These are phyloP conservation scores for Aspergillus thermomutatus DNA, from an alignment of 2,329 filamentous ascomycete genomes.

Conservation along the genomic window DNA sequence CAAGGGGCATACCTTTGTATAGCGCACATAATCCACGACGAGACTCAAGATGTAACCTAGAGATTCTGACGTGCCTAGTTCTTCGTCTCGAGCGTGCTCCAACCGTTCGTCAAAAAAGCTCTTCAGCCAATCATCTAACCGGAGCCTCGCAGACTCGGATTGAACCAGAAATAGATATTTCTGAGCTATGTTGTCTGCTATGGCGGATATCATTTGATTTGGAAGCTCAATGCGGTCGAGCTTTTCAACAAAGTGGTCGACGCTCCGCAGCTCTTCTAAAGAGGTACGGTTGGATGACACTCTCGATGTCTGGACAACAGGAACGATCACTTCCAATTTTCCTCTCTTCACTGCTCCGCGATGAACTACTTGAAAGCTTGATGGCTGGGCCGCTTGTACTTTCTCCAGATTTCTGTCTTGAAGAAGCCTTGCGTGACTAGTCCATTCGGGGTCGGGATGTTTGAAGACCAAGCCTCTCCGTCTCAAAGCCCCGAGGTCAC, in stretches of 20 bases:
- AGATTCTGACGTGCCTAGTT: conserved; percentile 40
- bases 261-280: conserved; percentile 74
- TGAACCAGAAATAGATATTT: conserved; percentile 68
- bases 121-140: conserved; percentile 38
- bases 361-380: conserved; percentile 62
- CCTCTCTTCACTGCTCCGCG: conserved; percentile 49
- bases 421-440: conserved; percentile 63
- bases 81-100: conserved; percentile 41
- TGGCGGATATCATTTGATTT: conserved; percentile 73
- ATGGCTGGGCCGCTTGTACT: conserved; percentile 43
- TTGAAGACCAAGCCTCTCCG: conserved; percentile 41
- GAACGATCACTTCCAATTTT: conserved; percentile 54
- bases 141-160: conserved; percentile 48
- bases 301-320: conserved; percentile 69
- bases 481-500: conserved; percentile 53
- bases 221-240: conserved; percentile 77
- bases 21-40: conserved; percentile 33
- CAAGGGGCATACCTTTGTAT: conserved; percentile 33
- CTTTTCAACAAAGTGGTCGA: conserved; percentile 65
- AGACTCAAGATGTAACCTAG: conserved; percentile 34
- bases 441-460: conserved; percentile 76
- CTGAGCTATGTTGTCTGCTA: conserved; percentile 73
- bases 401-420: conserved; percentile 54
- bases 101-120: conserved; percentile 38
- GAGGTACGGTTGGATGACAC: conserved; percentile 58